phyloP scores from a whole-genome alignment of 441 rosid species.

The Corymbia citriodora region DNA sequence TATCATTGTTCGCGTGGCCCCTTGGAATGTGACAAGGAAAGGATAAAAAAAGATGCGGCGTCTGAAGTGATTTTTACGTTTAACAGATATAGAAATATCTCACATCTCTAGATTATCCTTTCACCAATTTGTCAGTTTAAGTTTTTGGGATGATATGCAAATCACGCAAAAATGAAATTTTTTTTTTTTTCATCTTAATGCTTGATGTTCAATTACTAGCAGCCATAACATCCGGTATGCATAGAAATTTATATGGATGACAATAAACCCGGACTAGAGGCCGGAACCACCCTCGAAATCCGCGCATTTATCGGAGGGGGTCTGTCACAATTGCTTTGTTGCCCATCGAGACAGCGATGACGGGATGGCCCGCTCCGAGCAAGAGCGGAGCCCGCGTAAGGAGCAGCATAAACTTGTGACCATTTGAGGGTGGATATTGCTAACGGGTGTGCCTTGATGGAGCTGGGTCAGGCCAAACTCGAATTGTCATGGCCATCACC shows the following conservation, averaged over 20 bases:
- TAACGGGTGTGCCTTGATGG: not conserved
- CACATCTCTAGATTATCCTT: fast-evolving
- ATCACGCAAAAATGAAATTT: not conserved
- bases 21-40: not conserved
- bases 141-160: not conserved
- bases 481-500: not conserved
- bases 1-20: not conserved
- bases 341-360: not conserved
- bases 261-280: not conserved
- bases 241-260: not conserved
- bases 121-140: fast-evolving
- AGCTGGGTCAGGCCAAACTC: not conserved
- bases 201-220: not conserved
- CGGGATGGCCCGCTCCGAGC: not conserved
- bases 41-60: not conserved
- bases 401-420: not conserved
- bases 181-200: not conserved
- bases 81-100: not conserved
- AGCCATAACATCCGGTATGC: not conserved
- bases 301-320: not conserved
- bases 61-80: not conserved
- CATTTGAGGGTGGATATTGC: not conserved
- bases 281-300: not conserved
- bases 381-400: not conserved
- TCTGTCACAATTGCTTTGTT: not conserved